Base-by-base conservation (phyloP, 2,329 filamentous ascomycete species). In the Curvularia lunata region DNA sequence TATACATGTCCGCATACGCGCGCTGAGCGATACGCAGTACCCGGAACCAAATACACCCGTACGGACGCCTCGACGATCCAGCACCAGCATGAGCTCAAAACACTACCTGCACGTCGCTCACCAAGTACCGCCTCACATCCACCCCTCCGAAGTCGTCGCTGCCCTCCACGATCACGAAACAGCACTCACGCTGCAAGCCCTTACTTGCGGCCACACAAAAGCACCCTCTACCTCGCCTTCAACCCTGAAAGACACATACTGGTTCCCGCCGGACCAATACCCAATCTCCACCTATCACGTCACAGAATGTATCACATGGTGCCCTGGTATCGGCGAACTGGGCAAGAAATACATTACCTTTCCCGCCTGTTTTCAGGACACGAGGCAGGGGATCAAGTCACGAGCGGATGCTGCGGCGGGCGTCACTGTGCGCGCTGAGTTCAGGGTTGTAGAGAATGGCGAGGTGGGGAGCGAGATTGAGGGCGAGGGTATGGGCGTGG, bases 111-210 rank as follows among this genome's bases (percentile, higher is more conserved):
- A 75, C 61, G 68, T 69, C 42, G 68, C 69, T 9, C 67, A 68
- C 25, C 58, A 64, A 3, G 71, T 76, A 37, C 74, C 73, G 10
- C 16, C 66, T 3, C 64, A 70, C 53, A 58, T 75, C 30, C 38
- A 65, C 1, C 71, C 70, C 7, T 45, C 42, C 45, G 63, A 63
- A 45, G 58, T 75, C 30, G 66, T 75, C 46, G 63, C 63, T 37
- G 72, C 72, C 1, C 68, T 76, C 12, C 73, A 76, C 57, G 65
- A 76, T 58, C 73, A 76, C 66, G 65, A 65, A 51, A 75, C 71
- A 1, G 65, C 67, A 37, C 68, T 76, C 38, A 69, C 66, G 4
- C 67, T 75, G 18, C 74, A 75, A 61, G 70, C 73, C 40, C 67
- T 75, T 10, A 75, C 71, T 1, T 66, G 65, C 12, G 60, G 66